Evolutionary conservation across 2,329 filamentous ascomycete species (phyloP), one percentile per base, ranked within the genome.

Genomic region (Nothopassalora personata): DNA sequence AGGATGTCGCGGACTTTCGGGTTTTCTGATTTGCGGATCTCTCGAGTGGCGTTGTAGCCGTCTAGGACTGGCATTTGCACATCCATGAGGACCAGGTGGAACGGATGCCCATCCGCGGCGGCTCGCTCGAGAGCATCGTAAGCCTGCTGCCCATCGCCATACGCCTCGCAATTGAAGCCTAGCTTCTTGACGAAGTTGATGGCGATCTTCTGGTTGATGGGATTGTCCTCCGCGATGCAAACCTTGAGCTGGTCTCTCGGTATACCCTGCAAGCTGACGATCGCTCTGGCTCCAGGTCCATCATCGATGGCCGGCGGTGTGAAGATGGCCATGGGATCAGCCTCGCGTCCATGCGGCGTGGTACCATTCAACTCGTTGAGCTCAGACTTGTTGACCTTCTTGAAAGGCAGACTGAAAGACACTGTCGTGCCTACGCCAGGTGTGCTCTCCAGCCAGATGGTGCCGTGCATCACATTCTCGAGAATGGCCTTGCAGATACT

Each of bases 401-500:
- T 86, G 72, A 97, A 97, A 0, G 86, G 86, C 33, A 97, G 81
- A 0, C 88, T 89, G 75, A 97, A 97, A 71, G 86, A 92, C 5
- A 86, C 84, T 0, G 80, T 85, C 0, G 85, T 93, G 13, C 89
- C 89, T 6, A 84, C 77, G 8, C 85, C 86, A 60, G 90, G 86
- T 45, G 84, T 80, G 63, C 89, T 94, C 61, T 94, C 88, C 1
- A 97, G 82, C 75, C 86, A 86, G 61, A 97, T 95, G 61, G 83
- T 86, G 46, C 92, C 92, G 61, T 90, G 86, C 83, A 97, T 92
- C 75, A 96, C 92, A 19, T 89, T 90, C 75, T 96, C 90, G 62
- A 97, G 91, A 47, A 97, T 85, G 0, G 90, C 92, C 75, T 96
- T 96, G 82, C 92, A 96, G 64, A 97, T 97, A 70, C 90, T 95